A percentile compares a stretch with the other conserved stretches of the same genome.
Evolutionary conservation across 176 grass and related monocot genomes (phyloP).

Genomic region (Luzula sylvatica): DNA sequence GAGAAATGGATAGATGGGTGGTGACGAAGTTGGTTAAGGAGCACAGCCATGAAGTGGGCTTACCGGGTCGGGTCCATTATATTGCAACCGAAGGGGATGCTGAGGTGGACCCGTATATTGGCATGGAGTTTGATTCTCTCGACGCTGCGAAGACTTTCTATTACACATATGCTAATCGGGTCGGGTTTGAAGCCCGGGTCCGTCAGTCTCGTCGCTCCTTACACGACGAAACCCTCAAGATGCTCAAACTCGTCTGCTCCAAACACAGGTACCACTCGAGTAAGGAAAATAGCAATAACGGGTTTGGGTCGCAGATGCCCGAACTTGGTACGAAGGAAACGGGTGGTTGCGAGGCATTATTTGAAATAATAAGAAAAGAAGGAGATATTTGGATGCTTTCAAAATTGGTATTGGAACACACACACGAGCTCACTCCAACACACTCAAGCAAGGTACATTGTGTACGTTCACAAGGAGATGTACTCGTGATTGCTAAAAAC

Average conservation of each 20-base stretch:
- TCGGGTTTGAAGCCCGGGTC: constrained; percentile 79
- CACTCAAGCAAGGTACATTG: constrained; percentile 60
- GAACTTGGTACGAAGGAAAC: constrained; percentile 9
- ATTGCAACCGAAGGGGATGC: constrained; percentile 57
- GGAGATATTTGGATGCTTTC: constrained; percentile 62
- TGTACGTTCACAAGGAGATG: constrained; percentile 83
- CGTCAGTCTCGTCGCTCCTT: constrained; percentile 68
- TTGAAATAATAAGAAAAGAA: constrained; percentile 89
- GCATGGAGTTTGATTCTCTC: constrained; percentile 81
- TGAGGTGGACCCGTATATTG: constrained; percentile 53
- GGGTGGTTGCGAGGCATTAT: constrained; percentile 72
- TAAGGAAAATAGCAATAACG: constrained; percentile 33
- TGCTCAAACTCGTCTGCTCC: constrained; percentile 97
- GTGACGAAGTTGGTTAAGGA: constrained; percentile 89
- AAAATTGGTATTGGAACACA: constrained; percentile 84
- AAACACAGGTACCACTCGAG: constrained; percentile 87
- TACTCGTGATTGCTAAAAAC: constrained; percentile 94
- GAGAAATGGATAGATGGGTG: constrained; percentile 70
- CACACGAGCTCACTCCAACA: constrained; percentile 50
- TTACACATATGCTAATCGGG: constrained; percentile 67
- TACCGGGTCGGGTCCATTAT: constrained; percentile 64
- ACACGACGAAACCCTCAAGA: constrained; percentile 82
- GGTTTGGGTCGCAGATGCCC: constrained; percentile 3
- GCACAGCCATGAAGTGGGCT: constrained; percentile 77
- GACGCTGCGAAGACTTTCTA: constrained; percentile 80